These are phyloP conservation scores for Thymus quinquecostatus DNA, from an alignment of 257 asterid species.

Conservation along the genomic window DNA sequence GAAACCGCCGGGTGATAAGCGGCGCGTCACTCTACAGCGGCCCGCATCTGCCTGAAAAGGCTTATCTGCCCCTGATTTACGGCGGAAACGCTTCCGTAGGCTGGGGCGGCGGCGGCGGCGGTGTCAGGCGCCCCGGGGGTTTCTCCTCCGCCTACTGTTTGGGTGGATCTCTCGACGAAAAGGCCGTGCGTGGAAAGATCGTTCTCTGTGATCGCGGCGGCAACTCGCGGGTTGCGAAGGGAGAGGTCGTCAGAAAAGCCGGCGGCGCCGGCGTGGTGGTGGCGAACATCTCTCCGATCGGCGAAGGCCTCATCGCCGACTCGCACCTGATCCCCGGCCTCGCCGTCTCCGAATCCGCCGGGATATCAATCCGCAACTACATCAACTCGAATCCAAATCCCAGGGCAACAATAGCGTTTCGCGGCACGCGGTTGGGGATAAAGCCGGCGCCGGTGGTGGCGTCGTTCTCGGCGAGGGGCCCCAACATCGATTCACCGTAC, in stretches of 20 bases:
- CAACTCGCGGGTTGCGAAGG: constrained; percentile 65
- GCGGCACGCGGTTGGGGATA: constrained; percentile 63
- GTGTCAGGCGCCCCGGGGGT: constrained; percentile 35
- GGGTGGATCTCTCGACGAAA: constrained; percentile 54
- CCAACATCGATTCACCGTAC: constrained; percentile 47
- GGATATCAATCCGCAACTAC: constrained; percentile 43
- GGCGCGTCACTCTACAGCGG: constrained; percentile 71
- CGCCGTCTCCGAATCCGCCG: constrained; percentile 56
- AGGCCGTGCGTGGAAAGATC: constrained; percentile 64
- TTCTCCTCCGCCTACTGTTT: constrained; percentile 54
- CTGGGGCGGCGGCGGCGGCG: constrained; percentile 28
- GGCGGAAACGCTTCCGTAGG: constrained; percentile 62
- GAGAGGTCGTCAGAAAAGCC: constrained; percentile 57
- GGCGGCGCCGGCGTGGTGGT: constrained; percentile 79
- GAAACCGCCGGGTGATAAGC: constrained; percentile 49
- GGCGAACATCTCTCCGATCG: constrained; percentile 75
- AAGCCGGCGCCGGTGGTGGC: constrained; percentile 93
- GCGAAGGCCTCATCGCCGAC: constrained; percentile 88
- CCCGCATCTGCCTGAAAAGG: constrained; percentile 30
- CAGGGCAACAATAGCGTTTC: constrained; percentile 59
- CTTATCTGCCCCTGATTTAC: constrained; percentile 50
- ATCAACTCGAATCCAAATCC: constrained; percentile 55
- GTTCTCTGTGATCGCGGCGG: constrained; percentile 89
- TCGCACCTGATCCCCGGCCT: constrained; percentile 76
- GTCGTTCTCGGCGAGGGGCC: constrained; percentile 86